Percentiles rank a stretch among this genome's conserved stretches.
phyloP scores from a whole-genome alignment of 768 basidiomycete genomes.

The Obba rivulosa region DNA sequence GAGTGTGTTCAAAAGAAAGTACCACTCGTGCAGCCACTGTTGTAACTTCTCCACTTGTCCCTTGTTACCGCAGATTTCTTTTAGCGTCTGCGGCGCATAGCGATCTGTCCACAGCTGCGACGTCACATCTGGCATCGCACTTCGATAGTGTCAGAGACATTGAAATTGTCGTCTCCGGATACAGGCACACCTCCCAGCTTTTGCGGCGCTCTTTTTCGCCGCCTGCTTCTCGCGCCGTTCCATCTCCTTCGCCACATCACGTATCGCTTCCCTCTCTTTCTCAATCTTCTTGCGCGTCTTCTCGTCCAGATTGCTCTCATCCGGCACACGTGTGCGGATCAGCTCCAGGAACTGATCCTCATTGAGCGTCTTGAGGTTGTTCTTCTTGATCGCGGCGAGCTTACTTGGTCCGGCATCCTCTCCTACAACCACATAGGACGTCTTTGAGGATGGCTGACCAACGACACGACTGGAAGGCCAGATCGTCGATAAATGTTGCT shows the following conservation, averaged over 20 bases:
- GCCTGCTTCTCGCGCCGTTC: slow-evolving; percentile 63
- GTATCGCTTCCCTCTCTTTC: slow-evolving; percentile 75
- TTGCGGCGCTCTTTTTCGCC: slow-evolving; percentile 27
- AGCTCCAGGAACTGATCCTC: slow-evolving; percentile 87
- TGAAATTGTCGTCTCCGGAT: not conserved
- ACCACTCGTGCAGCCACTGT: slow-evolving; percentile 89
- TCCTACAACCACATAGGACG: slow-evolving; percentile 85
- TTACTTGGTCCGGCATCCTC: slow-evolving; percentile 86
- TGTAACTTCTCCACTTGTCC: slow-evolving; percentile 83
- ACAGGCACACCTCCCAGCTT: slow-evolving; percentile 7
- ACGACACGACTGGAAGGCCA: slow-evolving; percentile 65
- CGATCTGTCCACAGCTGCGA: slow-evolving; percentile 92
- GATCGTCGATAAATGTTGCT: not conserved
- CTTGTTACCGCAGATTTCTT: slow-evolving; percentile 96
- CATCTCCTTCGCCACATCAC: slow-evolving; percentile 70
- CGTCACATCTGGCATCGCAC: slow-evolving; percentile 8
- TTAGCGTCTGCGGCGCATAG: slow-evolving; percentile 84
- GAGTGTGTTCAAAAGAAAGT: slow-evolving; percentile 19
- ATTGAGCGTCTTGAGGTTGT: slow-evolving; percentile 64
- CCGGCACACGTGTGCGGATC: slow-evolving; percentile 59
- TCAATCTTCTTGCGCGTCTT: slow-evolving; percentile 78
- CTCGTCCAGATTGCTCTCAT: slow-evolving; percentile 44
- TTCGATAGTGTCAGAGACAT: not conserved
- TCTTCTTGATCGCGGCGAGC: slow-evolving; percentile 80
- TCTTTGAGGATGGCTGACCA: slow-evolving; percentile 82